Percentiles rank a stretch among this genome's conserved stretches.
Conservation (phyloP, 441 rosid genomes). For the Eutrema salsugineum region DNA sequence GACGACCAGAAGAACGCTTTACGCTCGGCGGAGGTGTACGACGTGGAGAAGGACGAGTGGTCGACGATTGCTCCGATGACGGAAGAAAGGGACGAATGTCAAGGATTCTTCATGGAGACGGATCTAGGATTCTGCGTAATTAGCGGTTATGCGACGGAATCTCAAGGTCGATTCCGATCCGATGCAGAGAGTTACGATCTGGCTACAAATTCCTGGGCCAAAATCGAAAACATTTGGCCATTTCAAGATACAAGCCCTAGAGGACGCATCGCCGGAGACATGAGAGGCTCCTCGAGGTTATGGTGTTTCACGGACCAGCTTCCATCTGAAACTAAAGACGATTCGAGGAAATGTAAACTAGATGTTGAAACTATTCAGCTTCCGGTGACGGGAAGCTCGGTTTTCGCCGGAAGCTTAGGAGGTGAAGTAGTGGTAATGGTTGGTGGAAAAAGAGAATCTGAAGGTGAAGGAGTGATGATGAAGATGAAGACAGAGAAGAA, state of each 20-base stretch:
- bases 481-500: conserved; percentile 25
- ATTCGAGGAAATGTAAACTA: conserved; percentile 23
- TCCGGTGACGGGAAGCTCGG: conserved; percentile 25
- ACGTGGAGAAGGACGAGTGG: conserved; percentile 45
- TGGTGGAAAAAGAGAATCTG: conserved; percentile 22
- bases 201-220: conserved; percentile 28
- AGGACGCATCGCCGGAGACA: conserved; percentile 21
- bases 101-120: conserved; percentile 37
- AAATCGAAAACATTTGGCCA: conserved; percentile 35
- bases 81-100: conserved; percentile 50
- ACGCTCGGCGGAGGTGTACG: conserved; percentile 40
- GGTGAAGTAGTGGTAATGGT: neutral
- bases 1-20: conserved; percentile 48
- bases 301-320: conserved; percentile 13
- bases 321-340: neutral
- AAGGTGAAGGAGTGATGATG: conserved; percentile 26
- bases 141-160: conserved; percentile 46
- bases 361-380: conserved; percentile 16
- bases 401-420: conserved; percentile 32
- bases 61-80: conserved; percentile 33
- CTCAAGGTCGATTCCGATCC: conserved; percentile 39
- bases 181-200: conserved; percentile 46
- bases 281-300: conserved; percentile 9
- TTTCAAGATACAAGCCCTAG: conserved; percentile 36
- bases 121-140: conserved; percentile 41